These are phyloP conservation scores for Scutellaria minor DNA, from an alignment of 257 asterid species.

Conservation along the genomic window DNA sequence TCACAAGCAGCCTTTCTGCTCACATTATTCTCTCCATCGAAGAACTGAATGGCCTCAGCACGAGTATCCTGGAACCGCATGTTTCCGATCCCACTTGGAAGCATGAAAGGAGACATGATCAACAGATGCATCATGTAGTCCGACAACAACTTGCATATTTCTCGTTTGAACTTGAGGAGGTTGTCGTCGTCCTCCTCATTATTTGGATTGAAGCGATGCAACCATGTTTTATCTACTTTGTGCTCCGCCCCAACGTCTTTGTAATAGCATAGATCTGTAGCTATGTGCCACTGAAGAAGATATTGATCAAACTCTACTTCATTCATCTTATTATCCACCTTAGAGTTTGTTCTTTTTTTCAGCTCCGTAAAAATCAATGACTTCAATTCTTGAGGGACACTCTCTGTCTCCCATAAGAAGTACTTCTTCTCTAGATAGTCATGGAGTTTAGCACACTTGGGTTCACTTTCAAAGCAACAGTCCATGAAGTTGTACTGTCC, in stretches of 20 bases:
- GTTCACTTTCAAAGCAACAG: slow-evolving; percentile 23
- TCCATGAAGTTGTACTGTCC: slow-evolving; percentile 39
- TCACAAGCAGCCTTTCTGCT: not conserved
- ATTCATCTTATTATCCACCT: not conserved
- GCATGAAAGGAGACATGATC: slow-evolving; percentile 39
- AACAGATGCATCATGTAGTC: slow-evolving; percentile 41
- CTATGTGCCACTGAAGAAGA: slow-evolving; percentile 40
- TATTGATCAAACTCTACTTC: slow-evolving; percentile 39
- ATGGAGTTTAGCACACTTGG: not conserved
- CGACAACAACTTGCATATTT: slow-evolving; percentile 31
- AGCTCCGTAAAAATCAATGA: slow-evolving; percentile 16
- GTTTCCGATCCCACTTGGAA: slow-evolving; percentile 43
- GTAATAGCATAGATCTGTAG: slow-evolving; percentile 41
- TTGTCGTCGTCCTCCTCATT: not conserved
- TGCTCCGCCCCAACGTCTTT: not conserved
- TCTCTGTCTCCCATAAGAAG: not conserved
- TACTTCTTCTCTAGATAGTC: slow-evolving; percentile 16
- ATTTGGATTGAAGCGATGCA: not conserved
- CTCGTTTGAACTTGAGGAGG: slow-evolving; percentile 3
- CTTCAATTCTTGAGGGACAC: slow-evolving; percentile 10
- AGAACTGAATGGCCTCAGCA: slow-evolving; percentile 26
- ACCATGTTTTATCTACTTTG: not conserved
- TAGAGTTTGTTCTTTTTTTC: not conserved
- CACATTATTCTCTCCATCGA: not conserved
- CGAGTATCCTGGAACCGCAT: slow-evolving; percentile 25